Evolutionary conservation across 129 eudicot genomes (phyloP), one percentile per base, ranked within the genome.

Genomic region (Erigeron canadensis): DNA sequence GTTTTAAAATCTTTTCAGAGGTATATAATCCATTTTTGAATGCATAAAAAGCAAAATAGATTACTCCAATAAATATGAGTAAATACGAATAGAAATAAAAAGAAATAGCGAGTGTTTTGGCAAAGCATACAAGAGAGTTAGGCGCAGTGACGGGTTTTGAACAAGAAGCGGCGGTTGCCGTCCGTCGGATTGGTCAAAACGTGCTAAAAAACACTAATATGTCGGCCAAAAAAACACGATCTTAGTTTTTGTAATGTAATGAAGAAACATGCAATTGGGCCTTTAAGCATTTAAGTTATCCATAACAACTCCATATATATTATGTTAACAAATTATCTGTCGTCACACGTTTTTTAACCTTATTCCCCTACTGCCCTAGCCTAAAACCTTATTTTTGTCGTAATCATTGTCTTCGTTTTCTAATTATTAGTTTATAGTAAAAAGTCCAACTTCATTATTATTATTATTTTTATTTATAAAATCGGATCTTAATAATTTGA

Each of bases 141-240:
- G 58, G 11, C 38, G 59, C 16, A 60, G 73, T 38, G 73, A 22
- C 59, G 67, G 73, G 66, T 55, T 75, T 65, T 40, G 1, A 69
- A 69, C 54, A 50, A 22, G 34, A 62, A 69, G 64, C 65, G 81
- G 76, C 71, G 64, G 75, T 5, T 65, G 77, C 81, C 77, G 72
- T 58, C 81, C 77, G 59, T 12, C 70, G 43, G 74, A 69, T 57
- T 48, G 76, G 81, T 61, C 56, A 70, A 70, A 77, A 70, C 81
- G 77, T 77, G 81, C 67, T 19, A 79, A 68, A 74, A 22, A 62
- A 69, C 71, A 3, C 13, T 12, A 12, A 12, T 42, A 18, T 74
- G 80, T 74, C 72, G 84, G 79, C 76, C 63, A 37, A 63, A 79
- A 65, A 59, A 58, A 58, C 72, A 66, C 73, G 63, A 69, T 68